Conservation (phyloP, 495 filamentous ascomycete genomes). For the Neurospora hispaniola region DNA sequence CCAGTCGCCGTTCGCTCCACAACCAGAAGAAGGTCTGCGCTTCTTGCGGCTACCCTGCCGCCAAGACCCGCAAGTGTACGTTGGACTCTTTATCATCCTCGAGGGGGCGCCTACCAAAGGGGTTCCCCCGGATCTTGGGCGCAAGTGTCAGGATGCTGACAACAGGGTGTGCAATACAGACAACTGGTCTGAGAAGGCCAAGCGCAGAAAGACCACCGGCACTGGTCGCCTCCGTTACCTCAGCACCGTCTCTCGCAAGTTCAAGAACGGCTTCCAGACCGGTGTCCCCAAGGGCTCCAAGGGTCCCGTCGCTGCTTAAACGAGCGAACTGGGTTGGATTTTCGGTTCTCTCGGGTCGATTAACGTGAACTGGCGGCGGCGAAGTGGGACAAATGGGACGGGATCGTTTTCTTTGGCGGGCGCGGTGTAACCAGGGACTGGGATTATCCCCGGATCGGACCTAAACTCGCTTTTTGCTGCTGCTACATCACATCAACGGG, state of each 20-base stretch:
- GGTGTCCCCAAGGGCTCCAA: constrained; percentile 78
- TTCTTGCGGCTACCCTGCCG: constrained; percentile 93
- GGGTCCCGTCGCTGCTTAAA: constrained; percentile 39
- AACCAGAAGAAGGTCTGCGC: constrained; percentile 98
- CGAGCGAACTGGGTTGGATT: constrained; percentile 6
- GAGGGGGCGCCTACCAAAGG: background rate
- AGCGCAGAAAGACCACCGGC: constrained; percentile 98
- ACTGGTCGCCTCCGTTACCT: constrained; percentile 88
- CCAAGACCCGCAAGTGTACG: constrained; percentile 98
- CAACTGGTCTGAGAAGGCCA: constrained; percentile 99
- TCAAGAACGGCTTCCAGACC: constrained; percentile 93
- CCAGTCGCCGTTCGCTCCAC: constrained; percentile 92
- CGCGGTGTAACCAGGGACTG: constrained; percentile 21
- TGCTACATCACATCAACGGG: constrained; percentile 19
- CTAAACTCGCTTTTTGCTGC: constrained; percentile 18
- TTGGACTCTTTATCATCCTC: constrained; percentile 22
- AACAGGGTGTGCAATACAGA: constrained; percentile 38
- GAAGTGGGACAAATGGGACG: constrained; percentile 13
- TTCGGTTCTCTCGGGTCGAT: background rate
- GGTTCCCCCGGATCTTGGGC: background rate
- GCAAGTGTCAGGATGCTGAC: constrained; percentile 8
- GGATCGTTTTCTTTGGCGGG: constrained; percentile 21
- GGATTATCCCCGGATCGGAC: constrained; percentile 16
- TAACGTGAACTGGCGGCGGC: constrained; percentile 15
- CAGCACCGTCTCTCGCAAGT: constrained; percentile 77